Conservation (phyloP, 108 stramenopile species). For the Cyclotella atomus region DNA sequence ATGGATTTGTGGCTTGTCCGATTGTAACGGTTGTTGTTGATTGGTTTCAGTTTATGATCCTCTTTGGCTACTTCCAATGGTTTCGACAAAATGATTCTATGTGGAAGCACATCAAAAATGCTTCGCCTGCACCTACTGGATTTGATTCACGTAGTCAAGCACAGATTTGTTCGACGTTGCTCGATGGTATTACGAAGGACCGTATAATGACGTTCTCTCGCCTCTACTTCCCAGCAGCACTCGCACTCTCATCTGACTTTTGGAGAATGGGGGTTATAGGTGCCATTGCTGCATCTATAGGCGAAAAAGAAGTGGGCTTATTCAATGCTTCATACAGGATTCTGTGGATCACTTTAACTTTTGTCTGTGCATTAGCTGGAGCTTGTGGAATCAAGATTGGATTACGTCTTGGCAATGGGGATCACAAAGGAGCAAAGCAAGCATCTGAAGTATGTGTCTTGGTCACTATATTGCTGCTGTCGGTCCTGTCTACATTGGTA, state of each 20-base stretch:
- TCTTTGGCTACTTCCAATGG: slow-evolving; percentile 50
- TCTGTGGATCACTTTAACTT: slow-evolving; percentile 84
- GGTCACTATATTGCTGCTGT: slow-evolving; percentile 42
- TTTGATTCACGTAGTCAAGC: too few relatives aligned
- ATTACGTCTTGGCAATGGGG: slow-evolving; percentile 52
- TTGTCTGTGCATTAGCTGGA: slow-evolving; percentile 62
- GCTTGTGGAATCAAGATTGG: slow-evolving; percentile 51
- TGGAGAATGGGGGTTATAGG: slow-evolving; percentile 85
- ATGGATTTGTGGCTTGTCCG: slow-evolving; percentile 81
- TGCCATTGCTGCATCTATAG: slow-evolving; percentile 67
- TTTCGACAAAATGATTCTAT: slow-evolving; percentile 53
- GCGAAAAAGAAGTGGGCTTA: slow-evolving; percentile 74
- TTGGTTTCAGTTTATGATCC: slow-evolving; percentile 57
- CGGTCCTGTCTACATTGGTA: slow-evolving; percentile 51
- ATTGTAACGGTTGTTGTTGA: slow-evolving; percentile 70
- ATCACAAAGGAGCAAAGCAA: slow-evolving; percentile 63
- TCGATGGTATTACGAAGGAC: slow-evolving; percentile 59
- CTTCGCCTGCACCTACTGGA: neutral
- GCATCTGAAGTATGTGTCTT: slow-evolving; percentile 63
- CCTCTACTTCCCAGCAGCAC: slow-evolving; percentile 81
- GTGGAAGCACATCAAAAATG: slow-evolving; percentile 53
- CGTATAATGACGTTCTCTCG: slow-evolving; percentile 64
- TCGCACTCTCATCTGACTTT: slow-evolving; percentile 74
- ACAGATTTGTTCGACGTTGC: slow-evolving; percentile 14
- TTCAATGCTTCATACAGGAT: slow-evolving; percentile 90